Base-by-base conservation (phyloP, 208 protist species). In the Trypanosoma melophagium region DNA sequence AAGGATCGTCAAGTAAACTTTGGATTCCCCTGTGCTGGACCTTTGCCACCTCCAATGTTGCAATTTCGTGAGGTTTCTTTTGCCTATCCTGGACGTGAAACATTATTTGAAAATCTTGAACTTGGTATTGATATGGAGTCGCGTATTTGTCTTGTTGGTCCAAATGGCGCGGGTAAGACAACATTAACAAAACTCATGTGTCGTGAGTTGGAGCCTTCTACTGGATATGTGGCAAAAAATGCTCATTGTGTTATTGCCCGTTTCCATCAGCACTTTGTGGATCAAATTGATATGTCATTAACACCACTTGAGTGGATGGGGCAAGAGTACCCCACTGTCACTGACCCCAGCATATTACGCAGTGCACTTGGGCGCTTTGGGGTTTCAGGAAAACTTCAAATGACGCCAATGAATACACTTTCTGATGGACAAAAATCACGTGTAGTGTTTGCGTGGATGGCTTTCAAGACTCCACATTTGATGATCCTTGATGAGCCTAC, bases 401-500 rank as follows among this genome's bases (percentile, higher is more conserved):
- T 93, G 70, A 89, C 84, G 47, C 80, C 94, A 16, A 98, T 99
- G 77, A 82, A 86, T 44, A 90, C 79, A n/a, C 88, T 99, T 8
- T 97, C 87, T 2, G 98, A 98, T 50, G 98, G 98, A 3, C 97
- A 99, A 76, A 99, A 99, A 82, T 96, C 93, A 44, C 87, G 98
- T 59, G 96, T 99, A 7, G 95, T 98, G 60, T 96, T 99, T 50
- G 81, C 96, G 13, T 97, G 95, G 80, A 84, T 99, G 60, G 82
- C 95, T 3, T 96, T 96, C 76, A 67, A 74, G 52, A 74, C 87
- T n/a, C 97, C 97, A 4, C 97, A 99, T 73, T 95, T 99, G 35
- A 87, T 99, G 62, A 93, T 99, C 70, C 83, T 99, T 35, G 98
- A 99, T 75, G 98, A 99, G 89, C 97, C 97, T 16, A 99, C 97